Base-by-base conservation (phyloP, 306 rosid genomes). In the Ziziphus jujuba region DNA sequence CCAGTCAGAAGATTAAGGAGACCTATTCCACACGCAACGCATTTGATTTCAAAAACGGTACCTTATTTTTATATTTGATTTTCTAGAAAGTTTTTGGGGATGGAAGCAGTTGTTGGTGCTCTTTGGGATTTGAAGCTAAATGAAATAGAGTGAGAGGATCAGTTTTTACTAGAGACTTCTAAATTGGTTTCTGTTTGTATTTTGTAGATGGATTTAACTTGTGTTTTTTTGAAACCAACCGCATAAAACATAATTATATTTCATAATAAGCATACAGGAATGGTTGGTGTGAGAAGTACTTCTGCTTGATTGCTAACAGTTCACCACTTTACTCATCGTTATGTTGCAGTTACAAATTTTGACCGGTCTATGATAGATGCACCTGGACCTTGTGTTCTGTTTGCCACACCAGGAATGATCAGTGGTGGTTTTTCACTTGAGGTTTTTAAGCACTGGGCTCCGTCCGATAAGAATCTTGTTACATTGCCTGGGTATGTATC, bases 341-440 rank as follows among this genome's bases (percentile, higher is more conserved):
- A 64, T 89, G 57, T 59, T 75, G 74, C 86, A 92, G 97, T 87
- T 76, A 86, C 78, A 69, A 75, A 81, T n/a, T 92, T 87, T 69
- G 96, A 92, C 10, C 81, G 93, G 49, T 87, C 96, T 49, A 86
- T 90, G 96, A 72, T 90, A 19, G 73, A 88, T 69, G 84, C 85
- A 61, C 87, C 93, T 80, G 98, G 98, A 73, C 91, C 98, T 63
- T 92, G 98, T 81, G 96, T 90, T 81, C 96, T 92, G 75, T 92
- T 92, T 52, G 97, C 98, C 63, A 87, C 97, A n/a, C 98, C 98
- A 53, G 97, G 97, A 81, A 90, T 87, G 98, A 74, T 92, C 68
- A 77, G 80, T 75, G 91, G 96, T 47, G 98, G 98, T 55, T 88
- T 90, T 83, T 92, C 98, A 23, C 90, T 90, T 19, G 98, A 92